Conservation (phyloP, 495 filamentous ascomycete species). For the Neurospora intermedia region DNA sequence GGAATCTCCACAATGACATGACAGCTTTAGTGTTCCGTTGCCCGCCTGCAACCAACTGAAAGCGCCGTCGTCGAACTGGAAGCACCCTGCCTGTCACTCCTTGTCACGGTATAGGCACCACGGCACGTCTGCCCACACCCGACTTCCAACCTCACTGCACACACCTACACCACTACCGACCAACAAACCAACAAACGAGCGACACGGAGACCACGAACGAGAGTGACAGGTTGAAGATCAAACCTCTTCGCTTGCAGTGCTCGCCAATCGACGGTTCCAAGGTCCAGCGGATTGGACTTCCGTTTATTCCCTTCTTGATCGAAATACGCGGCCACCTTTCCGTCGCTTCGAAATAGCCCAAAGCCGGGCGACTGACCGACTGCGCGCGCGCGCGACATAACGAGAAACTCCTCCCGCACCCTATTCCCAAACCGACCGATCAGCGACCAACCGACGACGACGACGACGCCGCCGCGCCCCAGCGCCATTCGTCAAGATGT, state of each 20-base stretch:
- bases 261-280: not conserved
- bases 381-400: not conserved
- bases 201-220: not conserved
- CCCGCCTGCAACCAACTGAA: not conserved
- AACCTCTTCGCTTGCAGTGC: not conserved
- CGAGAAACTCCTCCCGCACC: not conserved
- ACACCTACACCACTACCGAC: not conserved
- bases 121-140: not conserved
- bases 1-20: not conserved
- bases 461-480: not conserved
- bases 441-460: not conserved
- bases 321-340: not conserved
- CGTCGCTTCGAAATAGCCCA: not conserved
- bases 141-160: not conserved
- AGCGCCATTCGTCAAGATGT: slow-evolving; percentile 36
- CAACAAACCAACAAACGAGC: not conserved
- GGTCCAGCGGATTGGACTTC: not conserved
- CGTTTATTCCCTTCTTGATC: not conserved
- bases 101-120: not conserved
- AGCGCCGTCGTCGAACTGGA: not conserved
- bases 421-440: not conserved
- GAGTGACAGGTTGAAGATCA: not conserved
- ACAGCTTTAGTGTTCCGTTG: not conserved
- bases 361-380: not conserved
- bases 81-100: not conserved